A percentile compares a stretch with the other conserved stretches of the same genome.
Evolutionary conservation across 257 asterid genomes (phyloP).

Genomic region (Echium plantagineum): DNA sequence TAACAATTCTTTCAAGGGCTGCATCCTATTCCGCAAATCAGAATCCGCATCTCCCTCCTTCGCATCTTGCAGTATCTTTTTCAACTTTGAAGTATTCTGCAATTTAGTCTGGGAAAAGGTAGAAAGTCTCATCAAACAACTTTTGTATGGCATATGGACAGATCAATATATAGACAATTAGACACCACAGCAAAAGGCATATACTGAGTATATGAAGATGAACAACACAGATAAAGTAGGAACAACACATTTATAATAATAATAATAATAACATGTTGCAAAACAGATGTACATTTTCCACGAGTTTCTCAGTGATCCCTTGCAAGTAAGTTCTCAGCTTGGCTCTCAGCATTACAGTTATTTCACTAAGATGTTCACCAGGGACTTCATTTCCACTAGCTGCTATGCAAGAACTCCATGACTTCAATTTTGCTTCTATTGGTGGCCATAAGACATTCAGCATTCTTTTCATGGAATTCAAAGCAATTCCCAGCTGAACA

Average conservation of each 20-base stretch:
- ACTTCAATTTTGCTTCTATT: conserved; percentile 56
- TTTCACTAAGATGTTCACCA: conserved; percentile 82
- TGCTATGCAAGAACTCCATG: conserved; percentile 81
- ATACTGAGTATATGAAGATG: neutral
- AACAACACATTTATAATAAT: neutral
- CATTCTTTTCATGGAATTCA: conserved; percentile 86
- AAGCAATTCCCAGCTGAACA: conserved; percentile 67
- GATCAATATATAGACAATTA: neutral
- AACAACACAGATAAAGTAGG: neutral
- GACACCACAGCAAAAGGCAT: neutral
- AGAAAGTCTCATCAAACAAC: neutral
- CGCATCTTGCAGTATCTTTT: conserved; percentile 68
- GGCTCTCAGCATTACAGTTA: conserved; percentile 75
- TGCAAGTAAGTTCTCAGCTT: conserved; percentile 77
- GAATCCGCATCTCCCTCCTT: conserved; percentile 64
- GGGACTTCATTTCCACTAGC: conserved; percentile 45
- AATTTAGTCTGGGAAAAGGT: conserved; percentile 45
- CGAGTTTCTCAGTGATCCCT: conserved; percentile 67
- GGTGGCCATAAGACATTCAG: conserved; percentile 62
- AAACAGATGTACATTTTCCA: conserved; percentile 58
- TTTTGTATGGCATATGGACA: neutral
- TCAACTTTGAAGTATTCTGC: conserved; percentile 70
- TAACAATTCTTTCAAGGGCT: conserved; percentile 70
- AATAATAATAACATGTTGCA: neutral
- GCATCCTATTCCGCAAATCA: conserved; percentile 56